These are phyloP conservation scores for Metrosideros polymorpha DNA, from an alignment of 441 rosid genomes.

Conservation along the genomic window DNA sequence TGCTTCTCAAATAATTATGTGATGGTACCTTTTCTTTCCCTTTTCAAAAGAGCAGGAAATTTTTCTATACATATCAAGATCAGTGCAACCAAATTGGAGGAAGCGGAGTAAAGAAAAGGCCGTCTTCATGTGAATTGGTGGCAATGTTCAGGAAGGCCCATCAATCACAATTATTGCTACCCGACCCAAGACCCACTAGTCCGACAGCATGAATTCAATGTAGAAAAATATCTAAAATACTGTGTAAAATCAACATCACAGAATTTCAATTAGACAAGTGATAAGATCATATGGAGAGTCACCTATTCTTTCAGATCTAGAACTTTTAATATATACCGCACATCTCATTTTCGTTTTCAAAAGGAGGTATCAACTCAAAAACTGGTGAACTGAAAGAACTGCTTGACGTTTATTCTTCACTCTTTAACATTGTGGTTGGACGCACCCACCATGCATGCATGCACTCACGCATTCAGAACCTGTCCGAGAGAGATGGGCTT, in stretches of 20 bases:
- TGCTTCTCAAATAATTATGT: too few species aligned
- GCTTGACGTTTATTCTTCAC: background rate
- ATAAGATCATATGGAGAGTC: background rate
- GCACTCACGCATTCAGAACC: background rate
- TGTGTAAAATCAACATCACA: background rate
- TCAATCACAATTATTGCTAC: background rate
- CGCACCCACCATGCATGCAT: background rate
- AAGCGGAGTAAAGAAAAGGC: background rate
- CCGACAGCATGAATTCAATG: background rate
- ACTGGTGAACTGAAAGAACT: background rate
- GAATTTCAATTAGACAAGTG: background rate
- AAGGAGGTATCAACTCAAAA: background rate
- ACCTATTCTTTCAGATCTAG: background rate
- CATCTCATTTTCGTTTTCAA: background rate
- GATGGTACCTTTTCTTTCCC: too few species aligned
- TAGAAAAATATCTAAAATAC: background rate
- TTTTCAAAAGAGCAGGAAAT: too few species aligned
- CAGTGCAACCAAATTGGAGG: background rate
- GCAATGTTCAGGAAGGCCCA: background rate
- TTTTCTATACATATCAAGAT: background rate
- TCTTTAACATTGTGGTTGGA: background rate
- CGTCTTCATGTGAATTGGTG: background rate
- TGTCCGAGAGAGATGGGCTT: background rate
- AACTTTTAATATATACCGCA: background rate
- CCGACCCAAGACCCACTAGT: background rate